Conservation (phyloP, 2,329 filamentous ascomycete genomes). For the Exophiala sideris region DNA sequence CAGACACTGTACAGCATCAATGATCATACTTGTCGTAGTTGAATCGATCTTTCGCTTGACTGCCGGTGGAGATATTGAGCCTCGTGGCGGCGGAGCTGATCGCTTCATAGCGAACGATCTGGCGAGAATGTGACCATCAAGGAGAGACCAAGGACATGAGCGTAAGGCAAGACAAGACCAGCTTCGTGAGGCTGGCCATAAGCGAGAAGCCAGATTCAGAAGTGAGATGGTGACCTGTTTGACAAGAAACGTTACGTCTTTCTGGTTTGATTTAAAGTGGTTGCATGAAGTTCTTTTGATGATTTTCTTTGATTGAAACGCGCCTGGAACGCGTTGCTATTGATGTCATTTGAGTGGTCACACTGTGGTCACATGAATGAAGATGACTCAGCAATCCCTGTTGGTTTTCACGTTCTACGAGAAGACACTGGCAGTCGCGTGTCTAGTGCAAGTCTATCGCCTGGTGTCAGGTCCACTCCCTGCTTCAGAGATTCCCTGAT, state of each 20-base stretch:
- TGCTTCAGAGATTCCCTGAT: slow-evolving; percentile 55
- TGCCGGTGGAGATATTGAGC: slow-evolving; percentile 56
- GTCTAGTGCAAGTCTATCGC: slow-evolving; percentile 58
- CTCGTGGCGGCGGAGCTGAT: slow-evolving; percentile 35
- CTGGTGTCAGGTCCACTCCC: slow-evolving; percentile 55
- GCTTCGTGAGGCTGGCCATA: slow-evolving; percentile 7
- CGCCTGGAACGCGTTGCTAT: slow-evolving; percentile 5
- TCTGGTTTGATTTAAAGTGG: background rate
- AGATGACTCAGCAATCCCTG: slow-evolving; percentile 4
- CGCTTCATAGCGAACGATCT: slow-evolving; percentile 33
- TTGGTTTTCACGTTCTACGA: slow-evolving; percentile 14
- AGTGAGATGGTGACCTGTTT: background rate
- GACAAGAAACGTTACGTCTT: background rate
- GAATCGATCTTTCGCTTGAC: slow-evolving; percentile 54
- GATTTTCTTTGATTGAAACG: background rate
- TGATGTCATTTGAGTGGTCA: slow-evolving; percentile 5
- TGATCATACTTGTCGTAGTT: slow-evolving; percentile 50
- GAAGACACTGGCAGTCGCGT: slow-evolving; percentile 48
- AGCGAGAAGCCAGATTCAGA: slow-evolving; percentile 12
- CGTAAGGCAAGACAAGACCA: background rate
- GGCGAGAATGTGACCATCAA: background rate
- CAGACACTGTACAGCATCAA: slow-evolving; percentile 10
- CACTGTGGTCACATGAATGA: slow-evolving; percentile 8
- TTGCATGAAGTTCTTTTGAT: background rate
- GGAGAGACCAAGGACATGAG: background rate